A percentile compares a stretch with the other conserved stretches of the same genome.
phyloP scores from a whole-genome alignment of 345 rosid genomes.

The Gossypium mustelinum region DNA sequence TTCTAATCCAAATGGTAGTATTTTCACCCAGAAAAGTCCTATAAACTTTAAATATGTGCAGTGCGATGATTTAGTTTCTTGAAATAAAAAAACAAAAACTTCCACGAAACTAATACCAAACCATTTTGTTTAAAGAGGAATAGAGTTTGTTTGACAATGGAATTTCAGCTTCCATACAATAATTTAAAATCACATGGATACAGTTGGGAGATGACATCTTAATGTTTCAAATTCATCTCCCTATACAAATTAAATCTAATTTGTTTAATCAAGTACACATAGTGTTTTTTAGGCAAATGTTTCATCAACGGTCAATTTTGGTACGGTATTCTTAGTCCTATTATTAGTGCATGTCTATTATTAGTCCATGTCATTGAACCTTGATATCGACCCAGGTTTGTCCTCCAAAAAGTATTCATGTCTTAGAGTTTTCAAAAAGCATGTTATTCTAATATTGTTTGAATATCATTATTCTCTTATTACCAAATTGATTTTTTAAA shows the following conservation, averaged over 20 bases:
- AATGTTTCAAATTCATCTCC: conserved; percentile 12
- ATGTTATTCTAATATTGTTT: too few species aligned
- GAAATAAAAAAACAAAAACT: too few species aligned
- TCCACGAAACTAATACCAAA: too few species aligned
- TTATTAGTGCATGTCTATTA: not conserved
- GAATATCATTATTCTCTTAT: too few species aligned
- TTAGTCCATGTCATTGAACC: not conserved
- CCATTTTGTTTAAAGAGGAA: not conserved
- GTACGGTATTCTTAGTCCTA: not conserved
- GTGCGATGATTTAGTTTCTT: too few species aligned
- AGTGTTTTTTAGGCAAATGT: not conserved
- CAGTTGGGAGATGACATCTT: not conserved
- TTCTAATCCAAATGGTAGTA: accelerated
- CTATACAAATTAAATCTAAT: not conserved
- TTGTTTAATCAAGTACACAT: conserved; percentile 2
- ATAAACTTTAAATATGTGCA: too few species aligned
- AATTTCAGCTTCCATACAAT: not conserved
- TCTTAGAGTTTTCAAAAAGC: too few species aligned
- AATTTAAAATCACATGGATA: conserved; percentile 4
- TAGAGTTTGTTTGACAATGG: not conserved
- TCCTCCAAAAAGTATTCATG: not conserved
- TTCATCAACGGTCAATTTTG: not conserved
- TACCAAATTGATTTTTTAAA: too few species aligned
- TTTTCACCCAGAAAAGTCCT: too few species aligned
- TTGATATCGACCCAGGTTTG: not conserved